Percentiles rank a stretch among this genome's conserved stretches.
Conservation (phyloP, 179 eudicot species). For the Silene vulgaris region DNA sequence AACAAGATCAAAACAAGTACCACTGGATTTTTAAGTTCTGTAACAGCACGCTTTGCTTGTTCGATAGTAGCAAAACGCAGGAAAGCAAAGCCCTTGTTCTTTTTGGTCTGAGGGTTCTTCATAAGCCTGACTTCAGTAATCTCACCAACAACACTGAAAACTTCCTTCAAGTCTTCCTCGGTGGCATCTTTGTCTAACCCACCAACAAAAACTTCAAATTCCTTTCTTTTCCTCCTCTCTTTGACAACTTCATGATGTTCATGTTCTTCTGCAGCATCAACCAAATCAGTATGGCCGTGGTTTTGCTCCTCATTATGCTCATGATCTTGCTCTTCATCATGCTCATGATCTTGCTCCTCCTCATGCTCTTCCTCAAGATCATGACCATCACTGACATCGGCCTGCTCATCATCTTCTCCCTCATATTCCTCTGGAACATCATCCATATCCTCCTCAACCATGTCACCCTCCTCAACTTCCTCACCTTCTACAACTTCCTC, state of each 20-base stretch:
- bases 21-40: slow-evolving; percentile 82
- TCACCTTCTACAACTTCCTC: slow-evolving; percentile 68
- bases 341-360: slow-evolving; percentile 31
- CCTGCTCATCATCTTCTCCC: slow-evolving; percentile 58
- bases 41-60: slow-evolving; percentile 88
- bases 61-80: slow-evolving; percentile 91
- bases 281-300: slow-evolving; percentile 39
- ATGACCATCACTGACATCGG: slow-evolving; percentile 45
- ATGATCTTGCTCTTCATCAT: slow-evolving; percentile 35
- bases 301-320: slow-evolving; percentile 38
- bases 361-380: slow-evolving; percentile 37
- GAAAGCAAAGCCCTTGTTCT: slow-evolving; percentile 97
- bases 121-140: slow-evolving; percentile 80
- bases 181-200: slow-evolving; percentile 97
- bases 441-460: slow-evolving; percentile 56
- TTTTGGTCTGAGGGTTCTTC: slow-evolving; percentile 90
- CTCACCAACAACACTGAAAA: slow-evolving; percentile 78
- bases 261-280: slow-evolving; percentile 64
- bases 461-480: slow-evolving; percentile 56
- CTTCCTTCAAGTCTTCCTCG: slow-evolving; percentile 82
- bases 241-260: slow-evolving; percentile 77
- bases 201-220: slow-evolving; percentile 94
- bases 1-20: slow-evolving; percentile 54
- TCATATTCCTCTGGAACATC: slow-evolving; percentile 66
- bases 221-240: slow-evolving; percentile 90